phyloP scores from a whole-genome alignment of 1,284 basidiomycete species.

The Porphyrellus sp. region DNA sequence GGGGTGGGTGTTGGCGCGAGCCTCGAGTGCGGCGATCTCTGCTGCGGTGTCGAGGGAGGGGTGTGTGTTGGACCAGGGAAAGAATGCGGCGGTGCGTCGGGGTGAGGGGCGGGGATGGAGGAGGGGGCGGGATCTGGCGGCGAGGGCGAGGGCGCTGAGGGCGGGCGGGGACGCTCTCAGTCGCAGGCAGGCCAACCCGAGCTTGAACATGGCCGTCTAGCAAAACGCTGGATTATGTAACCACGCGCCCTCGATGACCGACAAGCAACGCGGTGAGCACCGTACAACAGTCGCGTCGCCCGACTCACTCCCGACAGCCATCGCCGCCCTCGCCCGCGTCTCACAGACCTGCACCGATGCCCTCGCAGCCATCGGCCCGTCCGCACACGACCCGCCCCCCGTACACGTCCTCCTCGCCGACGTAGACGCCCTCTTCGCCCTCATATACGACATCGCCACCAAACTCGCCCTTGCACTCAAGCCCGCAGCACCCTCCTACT shows the following conservation, averaged over 20 bases:
- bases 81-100: conserved; percentile 44
- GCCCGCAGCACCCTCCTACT: conserved; percentile 54
- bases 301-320: neutral
- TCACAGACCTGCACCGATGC: conserved; percentile 47
- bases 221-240: conserved; percentile 15
- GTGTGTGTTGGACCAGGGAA: conserved; percentile 38
- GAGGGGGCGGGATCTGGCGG: neutral
- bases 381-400: conserved; percentile 17
- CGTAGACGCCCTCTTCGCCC: conserved; percentile 55
- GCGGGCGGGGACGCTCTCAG: neutral
- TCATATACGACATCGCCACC: conserved; percentile 59
- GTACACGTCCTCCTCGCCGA: conserved; percentile 52
- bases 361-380: conserved; percentile 29
- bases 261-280: neutral
- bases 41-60: conserved; percentile 63
- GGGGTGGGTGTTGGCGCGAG: conserved; percentile 68
- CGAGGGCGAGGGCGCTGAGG: neutral
- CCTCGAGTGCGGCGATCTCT: conserved; percentile 66
- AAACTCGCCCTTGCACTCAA: conserved; percentile 67
- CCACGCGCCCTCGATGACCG: neutral
- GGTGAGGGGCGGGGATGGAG: neutral
- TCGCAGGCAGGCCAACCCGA: conserved; percentile 1
- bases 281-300: no score
- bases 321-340: conserved; percentile 33
- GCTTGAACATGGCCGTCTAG: conserved; percentile 4